These are phyloP conservation scores for Vicia sativa DNA, from an alignment of 306 rosid genomes.

Conservation along the genomic window DNA sequence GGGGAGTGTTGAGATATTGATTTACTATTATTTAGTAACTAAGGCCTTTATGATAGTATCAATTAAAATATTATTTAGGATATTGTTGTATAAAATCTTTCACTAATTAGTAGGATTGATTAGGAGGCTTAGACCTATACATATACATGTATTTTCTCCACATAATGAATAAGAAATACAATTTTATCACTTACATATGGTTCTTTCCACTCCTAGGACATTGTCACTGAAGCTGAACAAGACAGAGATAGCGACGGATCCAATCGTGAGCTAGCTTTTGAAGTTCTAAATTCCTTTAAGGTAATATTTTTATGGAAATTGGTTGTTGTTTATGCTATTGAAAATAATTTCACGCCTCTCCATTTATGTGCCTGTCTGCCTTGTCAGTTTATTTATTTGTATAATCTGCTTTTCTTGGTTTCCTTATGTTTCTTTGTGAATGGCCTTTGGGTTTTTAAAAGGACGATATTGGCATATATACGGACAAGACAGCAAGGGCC, in stretches of 20 bases:
- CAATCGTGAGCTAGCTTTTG: constrained; percentile 50
- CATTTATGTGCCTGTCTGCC: no score
- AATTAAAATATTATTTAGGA: no score
- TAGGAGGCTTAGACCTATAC: no score
- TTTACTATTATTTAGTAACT: no score
- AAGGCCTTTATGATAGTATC: no score
- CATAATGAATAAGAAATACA: no score
- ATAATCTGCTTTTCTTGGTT: constrained; percentile 22
- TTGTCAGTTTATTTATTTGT: constrained; percentile 28
- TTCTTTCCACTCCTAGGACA: constrained; percentile 52
- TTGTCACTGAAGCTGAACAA: constrained; percentile 55
- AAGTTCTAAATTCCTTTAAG: constrained; percentile 67
- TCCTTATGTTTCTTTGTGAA: constrained; percentile 24
- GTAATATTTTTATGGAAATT: constrained; percentile 45
- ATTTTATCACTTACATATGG: constrained; percentile 25
- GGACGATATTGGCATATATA: constrained; percentile 11
- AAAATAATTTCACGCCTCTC: constrained; percentile 23
- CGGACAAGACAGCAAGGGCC: background rate
- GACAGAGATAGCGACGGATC: constrained; percentile 56
- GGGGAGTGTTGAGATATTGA: no score
- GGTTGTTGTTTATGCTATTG: constrained; percentile 23
- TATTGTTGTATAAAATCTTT: no score
- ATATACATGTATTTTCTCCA: no score
- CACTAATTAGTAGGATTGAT: no score
- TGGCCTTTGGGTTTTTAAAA: constrained; percentile 11